Percentiles rank a stretch among this genome's conserved stretches.
Evolutionary conservation across 2,329 filamentous ascomycete genomes (phyloP).

Genomic region (Pseudocercospora pini-densiflorae): DNA sequence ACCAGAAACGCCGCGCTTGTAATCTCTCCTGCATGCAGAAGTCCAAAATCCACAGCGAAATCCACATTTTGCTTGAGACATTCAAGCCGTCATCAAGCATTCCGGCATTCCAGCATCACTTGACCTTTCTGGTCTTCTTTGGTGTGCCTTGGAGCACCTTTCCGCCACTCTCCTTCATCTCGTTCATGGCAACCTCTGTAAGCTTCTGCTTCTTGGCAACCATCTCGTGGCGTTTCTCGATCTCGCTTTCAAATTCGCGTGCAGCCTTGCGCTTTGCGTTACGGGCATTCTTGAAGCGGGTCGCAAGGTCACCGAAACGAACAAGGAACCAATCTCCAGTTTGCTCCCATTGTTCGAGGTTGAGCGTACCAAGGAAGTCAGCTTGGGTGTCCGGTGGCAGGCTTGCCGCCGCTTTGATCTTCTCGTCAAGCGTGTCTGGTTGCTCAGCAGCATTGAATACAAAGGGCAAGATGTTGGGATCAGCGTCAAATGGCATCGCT

Average conservation of each 20-base stretch:
- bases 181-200: slow-evolving; percentile 38
- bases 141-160: slow-evolving; percentile 57
- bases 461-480: slow-evolving; percentile 28
- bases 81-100: not conserved
- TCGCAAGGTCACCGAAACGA: slow-evolving; percentile 57
- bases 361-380: slow-evolving; percentile 57
- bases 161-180: slow-evolving; percentile 60
- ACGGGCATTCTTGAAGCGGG: slow-evolving; percentile 57
- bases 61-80: slow-evolving; percentile 1
- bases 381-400: slow-evolving; percentile 44
- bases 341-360: slow-evolving; percentile 63
- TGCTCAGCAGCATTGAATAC: slow-evolving; percentile 13
- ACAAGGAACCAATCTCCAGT: slow-evolving; percentile 65
- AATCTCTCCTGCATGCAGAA: not conserved
- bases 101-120: slow-evolving; percentile 16
- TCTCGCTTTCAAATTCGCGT: slow-evolving; percentile 58
- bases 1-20: slow-evolving; percentile 4
- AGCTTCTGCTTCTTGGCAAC: slow-evolving; percentile 55
- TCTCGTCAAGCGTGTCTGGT: slow-evolving; percentile 28
- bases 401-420: slow-evolving; percentile 24
- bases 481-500: slow-evolving; percentile 34
- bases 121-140: slow-evolving; percentile 36
- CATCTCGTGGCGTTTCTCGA: slow-evolving; percentile 57
- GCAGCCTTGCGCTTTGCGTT: slow-evolving; percentile 59
- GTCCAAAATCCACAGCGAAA: slow-evolving; percentile 2